phyloP scores from a whole-genome alignment of 768 basidiomycete genomes.

The Gautieria morchelliformis region DNA sequence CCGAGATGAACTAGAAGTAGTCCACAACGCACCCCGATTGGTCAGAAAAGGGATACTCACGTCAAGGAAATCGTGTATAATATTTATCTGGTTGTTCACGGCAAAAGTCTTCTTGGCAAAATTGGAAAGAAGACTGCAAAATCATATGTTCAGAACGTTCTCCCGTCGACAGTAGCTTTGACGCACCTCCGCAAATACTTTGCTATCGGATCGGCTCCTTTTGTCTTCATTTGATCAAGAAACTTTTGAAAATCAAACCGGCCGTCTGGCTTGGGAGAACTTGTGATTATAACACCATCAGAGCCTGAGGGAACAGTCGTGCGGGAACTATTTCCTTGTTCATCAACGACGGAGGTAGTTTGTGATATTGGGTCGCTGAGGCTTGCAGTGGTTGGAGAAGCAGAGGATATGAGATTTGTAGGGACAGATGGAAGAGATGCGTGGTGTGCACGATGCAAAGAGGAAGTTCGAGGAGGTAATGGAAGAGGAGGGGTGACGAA shows the following conservation, averaged over 20 bases:
- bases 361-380: not conserved
- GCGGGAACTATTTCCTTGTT: not conserved
- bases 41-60: slow-evolving; percentile 36
- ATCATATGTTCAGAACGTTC: not conserved
- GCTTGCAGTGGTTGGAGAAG: not conserved
- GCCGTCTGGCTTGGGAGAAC: slow-evolving; percentile 1
- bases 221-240: slow-evolving; percentile 87
- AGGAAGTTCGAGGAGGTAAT: slow-evolving; percentile 1
- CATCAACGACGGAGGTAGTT: not conserved
- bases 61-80: slow-evolving; percentile 87
- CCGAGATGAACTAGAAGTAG: slow-evolving; percentile 66
- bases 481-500: slow-evolving; percentile 36
- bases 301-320: not conserved
- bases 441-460: slow-evolving; percentile 3
- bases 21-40: slow-evolving; percentile 3
- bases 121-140: slow-evolving; percentile 76
- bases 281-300: not conserved
- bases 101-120: slow-evolving; percentile 89
- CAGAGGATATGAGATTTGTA: not conserved
- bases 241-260: slow-evolving; percentile 90
- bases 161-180: not conserved
- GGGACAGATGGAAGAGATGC: slow-evolving; percentile 2
- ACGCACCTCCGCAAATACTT: slow-evolving; percentile 93
- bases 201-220: slow-evolving; percentile 83
- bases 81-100: slow-evolving; percentile 86